phyloP scores from a whole-genome alignment of 2,329 filamentous ascomycete species.

The Parafenestella ontariensis region DNA sequence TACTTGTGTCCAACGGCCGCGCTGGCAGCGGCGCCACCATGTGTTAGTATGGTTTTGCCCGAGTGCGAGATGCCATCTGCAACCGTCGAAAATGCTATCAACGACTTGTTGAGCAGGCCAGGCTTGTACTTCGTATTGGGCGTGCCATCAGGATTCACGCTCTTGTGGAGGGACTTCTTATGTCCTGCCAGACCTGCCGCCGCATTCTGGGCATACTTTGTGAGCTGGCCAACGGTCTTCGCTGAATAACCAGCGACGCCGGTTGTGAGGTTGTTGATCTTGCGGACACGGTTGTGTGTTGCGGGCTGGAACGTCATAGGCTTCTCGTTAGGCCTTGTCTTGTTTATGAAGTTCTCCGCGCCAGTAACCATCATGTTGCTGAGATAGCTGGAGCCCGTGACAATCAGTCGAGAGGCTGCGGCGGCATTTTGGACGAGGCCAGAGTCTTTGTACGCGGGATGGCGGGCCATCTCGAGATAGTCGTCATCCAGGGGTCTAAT shows the following conservation, averaged over 20 bases:
- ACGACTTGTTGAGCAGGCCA: constrained; percentile 88
- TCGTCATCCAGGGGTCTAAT: constrained; percentile 72
- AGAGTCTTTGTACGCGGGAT: constrained; percentile 91
- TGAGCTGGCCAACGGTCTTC: constrained; percentile 85
- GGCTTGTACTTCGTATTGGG: constrained; percentile 76
- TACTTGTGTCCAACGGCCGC: constrained; percentile 90
- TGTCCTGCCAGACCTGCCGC: constrained; percentile 77
- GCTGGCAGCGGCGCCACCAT: constrained; percentile 78
- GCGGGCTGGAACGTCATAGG: constrained; percentile 87
- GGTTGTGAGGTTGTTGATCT: constrained; percentile 85
- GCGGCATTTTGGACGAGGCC: constrained; percentile 85
- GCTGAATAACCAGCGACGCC: constrained; percentile 80
- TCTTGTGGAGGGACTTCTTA: constrained; percentile 63
- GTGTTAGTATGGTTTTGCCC: constrained; percentile 76
- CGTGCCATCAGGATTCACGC: constrained; percentile 74
- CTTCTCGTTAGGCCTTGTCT: constrained; percentile 76
- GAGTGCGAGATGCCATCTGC: constrained; percentile 92
- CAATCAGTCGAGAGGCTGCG: constrained; percentile 87
- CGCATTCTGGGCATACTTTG: constrained; percentile 85
- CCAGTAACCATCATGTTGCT: constrained; percentile 78
- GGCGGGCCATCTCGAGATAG: constrained; percentile 78
- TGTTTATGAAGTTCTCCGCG: constrained; percentile 81
- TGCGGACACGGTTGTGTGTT: constrained; percentile 84
- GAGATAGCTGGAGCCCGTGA: constrained; percentile 82
- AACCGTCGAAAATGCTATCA: constrained; percentile 96